Percentiles rank a stretch among this genome's conserved stretches.
Evolutionary conservation across 768 basidiomycete genomes (phyloP).

Genomic region (Serendipita sp.): DNA sequence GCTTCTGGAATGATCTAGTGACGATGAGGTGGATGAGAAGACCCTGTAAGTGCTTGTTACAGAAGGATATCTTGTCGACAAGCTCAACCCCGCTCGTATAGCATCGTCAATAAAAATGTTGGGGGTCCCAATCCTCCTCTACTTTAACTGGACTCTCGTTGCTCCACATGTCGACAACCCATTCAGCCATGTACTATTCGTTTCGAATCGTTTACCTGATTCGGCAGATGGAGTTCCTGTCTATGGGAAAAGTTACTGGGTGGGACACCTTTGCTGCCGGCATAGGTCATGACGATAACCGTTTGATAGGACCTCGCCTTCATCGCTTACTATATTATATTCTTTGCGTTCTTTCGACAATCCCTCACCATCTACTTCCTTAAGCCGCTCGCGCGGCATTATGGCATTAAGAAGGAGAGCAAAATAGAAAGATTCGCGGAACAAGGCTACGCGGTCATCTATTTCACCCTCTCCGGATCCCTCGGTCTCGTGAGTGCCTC

Average conservation of each 20-base stretch:
- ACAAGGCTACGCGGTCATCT: conserved; percentile 75
- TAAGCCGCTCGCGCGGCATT: conserved; percentile 48
- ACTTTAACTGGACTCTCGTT: conserved; percentile 46
- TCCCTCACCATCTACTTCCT: conserved; percentile 47
- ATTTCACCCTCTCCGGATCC: conserved; percentile 52
- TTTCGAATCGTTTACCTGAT: conserved; percentile 45
- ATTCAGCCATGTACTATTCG: conserved; percentile 51
- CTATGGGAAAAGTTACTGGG: conserved; percentile 49
- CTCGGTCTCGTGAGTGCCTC: conserved; percentile 59
- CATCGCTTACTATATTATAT: conserved; percentile 65
- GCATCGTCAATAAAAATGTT: conserved; percentile 56
- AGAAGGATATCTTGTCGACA: not conserved
- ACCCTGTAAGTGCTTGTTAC: conserved; percentile 35
- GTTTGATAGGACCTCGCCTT: conserved; percentile 53
- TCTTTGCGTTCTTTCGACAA: conserved; percentile 84
- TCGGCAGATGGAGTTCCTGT: conserved; percentile 39
- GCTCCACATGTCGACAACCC: conserved; percentile 46
- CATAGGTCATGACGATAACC: not conserved
- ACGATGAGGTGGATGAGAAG: conserved; percentile 56
- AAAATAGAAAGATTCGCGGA: conserved; percentile 83
- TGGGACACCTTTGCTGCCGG: conserved; percentile 9
- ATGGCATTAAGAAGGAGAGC: conserved; percentile 46
- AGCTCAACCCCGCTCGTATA: conserved; percentile 16
- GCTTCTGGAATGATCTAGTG: conserved; percentile 37
- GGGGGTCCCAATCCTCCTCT: conserved; percentile 42